Base-by-base conservation (phyloP, 805 yeast genomes). In the Cyberlindnera maclurae region DNA sequence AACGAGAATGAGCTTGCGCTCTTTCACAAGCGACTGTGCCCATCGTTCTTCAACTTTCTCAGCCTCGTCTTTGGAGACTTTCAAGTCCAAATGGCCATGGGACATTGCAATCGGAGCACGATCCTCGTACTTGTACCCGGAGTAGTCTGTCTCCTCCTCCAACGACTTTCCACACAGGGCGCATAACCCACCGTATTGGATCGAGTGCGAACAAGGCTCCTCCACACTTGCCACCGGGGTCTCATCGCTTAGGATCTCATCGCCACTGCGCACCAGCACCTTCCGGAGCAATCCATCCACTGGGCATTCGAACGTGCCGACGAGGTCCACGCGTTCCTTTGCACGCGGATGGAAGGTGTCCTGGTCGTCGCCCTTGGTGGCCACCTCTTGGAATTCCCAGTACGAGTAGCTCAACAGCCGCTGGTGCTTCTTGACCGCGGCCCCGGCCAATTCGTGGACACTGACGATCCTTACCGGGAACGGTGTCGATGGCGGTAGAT, bases 151-250 rank as follows among this genome's bases (percentile, higher is more conserved):
- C 41, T 75, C 83, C 18, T 65, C 72, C 37, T 73, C 82, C 9
- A 93, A 72, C 7, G 84, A 74, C 41, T 76, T 77, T 5, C 97
- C 97, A 59, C 98, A 90, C 15, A 86, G 61, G 0, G 96, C 97
- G 64, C 98, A 90, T 31, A 90, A 68, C 0, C 97, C 97, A 12
- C 95, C 96, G 55, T 82, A 93, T 50, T 93, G 97, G 20, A 93
- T 88, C 2, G 90, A 76, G 60, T 93, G 98, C 11, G 86, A 71
- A 54, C 98, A 93, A 0, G 94, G 87, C 55, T 94, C 97, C 31
- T 65, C 60, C 12, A 90, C 68, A 30, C 67, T 63, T 22, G 79
- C 69, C 12, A 90, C 63, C 3, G 64, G 64, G 39, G 73, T 75
- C 27, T 68, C 66, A 11, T 62, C 41, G 24, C 60, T 56, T 11